Evolutionary conservation across 225 moss, liverwort and hornwort genomes (phyloP).

Genomic region (Pseudisothecium myosuroides): DNA sequence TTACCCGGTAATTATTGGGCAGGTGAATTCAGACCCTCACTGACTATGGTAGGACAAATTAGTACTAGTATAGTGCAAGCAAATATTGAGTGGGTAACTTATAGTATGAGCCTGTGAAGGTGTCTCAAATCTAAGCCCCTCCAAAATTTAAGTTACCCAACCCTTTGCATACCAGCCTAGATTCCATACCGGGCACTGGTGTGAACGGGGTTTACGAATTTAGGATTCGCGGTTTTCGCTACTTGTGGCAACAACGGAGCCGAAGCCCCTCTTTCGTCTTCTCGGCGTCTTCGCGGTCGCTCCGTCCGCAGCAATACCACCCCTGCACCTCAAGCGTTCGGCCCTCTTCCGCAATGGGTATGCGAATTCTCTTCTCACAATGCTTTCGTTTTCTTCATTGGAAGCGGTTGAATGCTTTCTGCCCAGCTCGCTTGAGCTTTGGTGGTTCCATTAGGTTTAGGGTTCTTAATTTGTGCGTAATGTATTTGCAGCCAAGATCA

Average conservation of each 20-base stretch:
- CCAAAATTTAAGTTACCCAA: not conserved
- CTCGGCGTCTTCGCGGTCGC: not conserved
- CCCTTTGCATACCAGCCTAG: fast-evolving
- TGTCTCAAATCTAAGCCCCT: not conserved
- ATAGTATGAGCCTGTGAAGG: not conserved
- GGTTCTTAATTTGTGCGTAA: not conserved
- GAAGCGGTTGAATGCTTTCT: not conserved
- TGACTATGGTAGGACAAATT: too few species aligned
- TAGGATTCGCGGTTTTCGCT: not conserved
- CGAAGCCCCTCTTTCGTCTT: not conserved
- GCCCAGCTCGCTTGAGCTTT: not conserved
- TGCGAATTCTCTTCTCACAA: not conserved
- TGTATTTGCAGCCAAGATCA: slow-evolving; percentile 38
- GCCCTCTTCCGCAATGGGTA: not conserved
- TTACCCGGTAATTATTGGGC: too few species aligned
- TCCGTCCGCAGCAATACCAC: not conserved
- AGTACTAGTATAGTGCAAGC: too few species aligned
- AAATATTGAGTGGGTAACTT: too few species aligned
- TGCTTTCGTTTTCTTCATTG: not conserved
- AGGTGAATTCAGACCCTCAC: too few species aligned
- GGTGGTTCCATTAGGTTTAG: not conserved
- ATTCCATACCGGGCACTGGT: not conserved
- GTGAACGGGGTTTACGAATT: not conserved
- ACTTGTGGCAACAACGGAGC: not conserved
- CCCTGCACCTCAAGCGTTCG: not conserved